A percentile compares a stretch with the other conserved stretches of the same genome.
These are phyloP conservation scores for Capsicum baccatum DNA, from an alignment of 257 asterid genomes.

Conservation along the genomic window DNA sequence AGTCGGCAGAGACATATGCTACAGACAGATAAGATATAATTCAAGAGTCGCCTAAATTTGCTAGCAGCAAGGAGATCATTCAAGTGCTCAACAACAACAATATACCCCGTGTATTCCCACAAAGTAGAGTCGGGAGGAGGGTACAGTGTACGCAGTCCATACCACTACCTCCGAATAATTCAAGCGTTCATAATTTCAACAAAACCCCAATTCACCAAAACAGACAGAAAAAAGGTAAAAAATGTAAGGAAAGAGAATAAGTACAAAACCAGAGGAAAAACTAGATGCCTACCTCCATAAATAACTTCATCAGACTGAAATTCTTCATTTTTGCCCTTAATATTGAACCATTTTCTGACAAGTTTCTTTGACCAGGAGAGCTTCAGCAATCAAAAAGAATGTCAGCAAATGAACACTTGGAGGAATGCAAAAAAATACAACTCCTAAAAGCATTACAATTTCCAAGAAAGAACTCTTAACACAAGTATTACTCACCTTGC, in stretches of 20 bases:
- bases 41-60: not conserved
- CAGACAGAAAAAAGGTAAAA: not conserved
- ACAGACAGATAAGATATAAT: constrained; percentile 39
- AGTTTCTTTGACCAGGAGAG: constrained; percentile 95
- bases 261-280: constrained; percentile 28
- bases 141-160: no score
- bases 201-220: constrained; percentile 22
- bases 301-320: constrained; percentile 72
- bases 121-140: no score
- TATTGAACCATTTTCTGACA: constrained; percentile 82
- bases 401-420: constrained; percentile 44
- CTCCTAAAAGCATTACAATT: constrained; percentile 23
- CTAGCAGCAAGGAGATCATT: constrained; percentile 27
- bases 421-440: constrained; percentile 25
- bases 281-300: constrained; percentile 64
- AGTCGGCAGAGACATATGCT: not conserved
- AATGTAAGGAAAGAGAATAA: constrained; percentile 21
- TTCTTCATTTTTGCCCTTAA: constrained; percentile 79
- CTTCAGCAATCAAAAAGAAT: constrained; percentile 53
- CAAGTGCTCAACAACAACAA: not conserved
- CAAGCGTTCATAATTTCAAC: constrained; percentile 25
- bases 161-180: not conserved
- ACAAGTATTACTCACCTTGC: constrained; percentile 61
- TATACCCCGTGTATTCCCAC: no score
- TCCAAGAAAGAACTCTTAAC: not conserved